Base-by-base conservation (phyloP, 441 rosid species). In the Adansonia madagascariensis region DNA sequence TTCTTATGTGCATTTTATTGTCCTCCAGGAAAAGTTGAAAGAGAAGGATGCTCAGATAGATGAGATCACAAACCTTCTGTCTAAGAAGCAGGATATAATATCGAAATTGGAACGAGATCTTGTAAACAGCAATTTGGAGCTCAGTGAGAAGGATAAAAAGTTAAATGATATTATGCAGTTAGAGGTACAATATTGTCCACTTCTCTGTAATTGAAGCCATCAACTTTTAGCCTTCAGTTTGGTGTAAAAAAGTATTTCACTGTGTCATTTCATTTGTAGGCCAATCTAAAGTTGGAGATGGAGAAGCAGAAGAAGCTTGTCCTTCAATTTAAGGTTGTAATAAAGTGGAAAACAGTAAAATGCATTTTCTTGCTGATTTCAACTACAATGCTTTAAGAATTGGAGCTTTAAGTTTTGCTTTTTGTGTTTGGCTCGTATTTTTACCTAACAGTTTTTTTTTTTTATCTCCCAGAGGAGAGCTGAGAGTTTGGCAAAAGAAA, bases 71-170 rank as follows among this genome's bases (percentile, higher is more conserved):
- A 85, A 74, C 56, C 84, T 81, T 80, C 75, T 90, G 75, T 79
- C 88, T 27, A 87, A 84, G 75, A 91, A 86, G 84, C 91, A 89
- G 79, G 93, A 86, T 69, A 88, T 84, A 74, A 77, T 97, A 78
- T 83, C 83, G 0, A 86, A 84, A 81, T 74, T 93, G 88, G 97
- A 94, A 88, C 89, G 84, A 81, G 94, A 93, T 75, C 86, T 97
- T 80, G 79, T 89, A 75, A 90, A 84, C 80, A 80, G 87, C 85
- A 88, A 84, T 82, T 72, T 75, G 74, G 97, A 90, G 72, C 84
- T 92, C 84, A 86, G 78, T 76, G 94, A 88, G 80, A 88, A 83
- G 84, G 96, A 93, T 80, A 88, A 83, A 83, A 90, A 80, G 82
- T 85, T 91, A 63, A 88, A 85, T 77, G 95, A 90, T 39, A 73